phyloP scores from a whole-genome alignment of 225 moss, liverwort and hornwort genomes.

The Sphagnum contortum region DNA sequence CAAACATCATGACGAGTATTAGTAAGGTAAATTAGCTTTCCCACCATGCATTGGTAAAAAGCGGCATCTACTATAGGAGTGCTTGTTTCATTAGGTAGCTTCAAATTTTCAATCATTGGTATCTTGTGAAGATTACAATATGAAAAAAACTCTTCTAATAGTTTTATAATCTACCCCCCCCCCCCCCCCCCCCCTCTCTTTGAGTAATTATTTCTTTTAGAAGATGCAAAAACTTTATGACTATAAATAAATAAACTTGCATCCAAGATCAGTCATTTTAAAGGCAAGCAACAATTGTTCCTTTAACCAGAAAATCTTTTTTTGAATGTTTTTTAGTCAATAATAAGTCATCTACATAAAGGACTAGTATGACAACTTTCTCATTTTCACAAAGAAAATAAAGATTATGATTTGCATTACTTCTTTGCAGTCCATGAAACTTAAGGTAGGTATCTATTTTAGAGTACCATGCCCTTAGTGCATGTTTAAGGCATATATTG shows the following conservation, averaged over 20 bases:
- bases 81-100: background rate
- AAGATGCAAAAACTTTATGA: too few species aligned
- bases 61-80: background rate
- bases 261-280: background rate
- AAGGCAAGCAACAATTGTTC: background rate
- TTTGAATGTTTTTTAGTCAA: background rate
- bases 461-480: conserved; percentile 3
- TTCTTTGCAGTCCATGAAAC: background rate
- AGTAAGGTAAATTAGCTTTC: background rate
- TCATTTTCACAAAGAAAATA: background rate
- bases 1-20: background rate
- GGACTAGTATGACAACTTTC: background rate
- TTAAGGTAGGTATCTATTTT: background rate
- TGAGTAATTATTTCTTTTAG: background rate
- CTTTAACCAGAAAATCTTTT: background rate
- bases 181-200: too few species aligned
- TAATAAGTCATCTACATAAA: conserved; percentile 3
- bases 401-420: background rate
- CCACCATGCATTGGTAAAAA: background rate
- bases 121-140: background rate
- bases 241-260: background rate
- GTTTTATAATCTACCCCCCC: background rate
- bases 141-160: background rate
- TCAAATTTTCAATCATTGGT: background rate
- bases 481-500: conserved; percentile 5